These are phyloP conservation scores for Tolypocladium paradoxum DNA, from an alignment of 2,329 filamentous ascomycete genomes.

Conservation along the genomic window DNA sequence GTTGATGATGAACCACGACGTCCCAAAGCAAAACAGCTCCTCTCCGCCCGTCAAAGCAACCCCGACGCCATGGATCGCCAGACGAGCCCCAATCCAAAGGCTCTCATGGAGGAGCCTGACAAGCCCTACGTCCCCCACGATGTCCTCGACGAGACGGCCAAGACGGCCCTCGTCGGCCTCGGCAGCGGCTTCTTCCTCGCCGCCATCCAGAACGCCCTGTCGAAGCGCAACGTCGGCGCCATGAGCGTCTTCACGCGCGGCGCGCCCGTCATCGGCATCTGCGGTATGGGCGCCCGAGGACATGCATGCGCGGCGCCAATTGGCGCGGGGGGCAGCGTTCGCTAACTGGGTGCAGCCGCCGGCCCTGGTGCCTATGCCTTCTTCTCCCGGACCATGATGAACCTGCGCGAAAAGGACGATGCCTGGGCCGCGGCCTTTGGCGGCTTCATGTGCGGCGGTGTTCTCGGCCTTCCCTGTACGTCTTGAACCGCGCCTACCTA, in stretches of 20 bases:
- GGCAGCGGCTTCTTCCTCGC: constrained; percentile 60
- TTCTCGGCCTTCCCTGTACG: constrained; percentile 65
- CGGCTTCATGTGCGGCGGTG: constrained; percentile 64
- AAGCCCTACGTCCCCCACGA: constrained; percentile 59
- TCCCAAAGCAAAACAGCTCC: constrained; percentile 15
- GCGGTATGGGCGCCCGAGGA: constrained; percentile 15
- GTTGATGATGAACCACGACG: neutral
- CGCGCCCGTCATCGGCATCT: constrained; percentile 57
- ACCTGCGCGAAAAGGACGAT: constrained; percentile 78
- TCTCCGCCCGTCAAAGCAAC: constrained; percentile 4
- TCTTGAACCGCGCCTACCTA: constrained; percentile 1
- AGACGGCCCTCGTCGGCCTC: constrained; percentile 54
- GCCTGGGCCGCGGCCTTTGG: constrained; percentile 62
- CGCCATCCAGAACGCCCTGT: constrained; percentile 76
- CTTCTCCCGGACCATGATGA: constrained; percentile 64
- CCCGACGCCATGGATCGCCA: constrained; percentile 22
- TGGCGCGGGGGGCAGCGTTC: neutral
- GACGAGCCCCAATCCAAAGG: constrained; percentile 15
- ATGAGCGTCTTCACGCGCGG: constrained; percentile 71
- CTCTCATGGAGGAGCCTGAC: constrained; percentile 11
- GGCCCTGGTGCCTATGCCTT: constrained; percentile 67
- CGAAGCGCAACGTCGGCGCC: constrained; percentile 70
- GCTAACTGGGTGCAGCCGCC: constrained; percentile 28
- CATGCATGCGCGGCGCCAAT: neutral
- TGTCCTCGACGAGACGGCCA: constrained; percentile 57